These are phyloP conservation scores for Tetrahymena malaccensis DNA, from an alignment of 73 alveolate genomes.

Conservation along the genomic window DNA sequence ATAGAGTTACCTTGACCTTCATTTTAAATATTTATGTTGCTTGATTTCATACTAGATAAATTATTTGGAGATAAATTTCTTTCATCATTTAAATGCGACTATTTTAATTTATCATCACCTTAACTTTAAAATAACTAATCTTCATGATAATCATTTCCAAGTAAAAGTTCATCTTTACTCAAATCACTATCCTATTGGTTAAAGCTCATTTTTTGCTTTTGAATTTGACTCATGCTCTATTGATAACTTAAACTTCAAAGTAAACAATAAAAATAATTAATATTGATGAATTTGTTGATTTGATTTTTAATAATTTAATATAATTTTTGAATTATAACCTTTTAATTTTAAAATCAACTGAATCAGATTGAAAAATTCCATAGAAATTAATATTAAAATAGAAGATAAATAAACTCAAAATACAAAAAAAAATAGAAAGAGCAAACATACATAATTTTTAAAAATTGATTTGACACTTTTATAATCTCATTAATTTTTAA, in stretches of 20 bases:
- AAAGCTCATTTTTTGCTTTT: neutral
- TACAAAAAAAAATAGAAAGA: neutral
- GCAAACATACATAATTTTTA: neutral
- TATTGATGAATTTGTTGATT: neutral
- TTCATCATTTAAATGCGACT: neutral
- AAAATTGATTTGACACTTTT: neutral
- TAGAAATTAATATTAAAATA: neutral
- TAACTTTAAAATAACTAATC: neutral
- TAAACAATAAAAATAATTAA: neutral
- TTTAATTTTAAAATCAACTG: neutral
- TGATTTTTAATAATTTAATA: neutral
- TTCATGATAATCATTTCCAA: neutral
- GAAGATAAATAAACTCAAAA: neutral
- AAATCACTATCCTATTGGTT: neutral
- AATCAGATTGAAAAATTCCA: neutral
- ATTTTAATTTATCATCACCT: neutral
- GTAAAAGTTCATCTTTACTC: neutral
- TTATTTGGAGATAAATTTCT: neutral
- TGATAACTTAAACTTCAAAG: neutral
- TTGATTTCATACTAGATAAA: neutral
- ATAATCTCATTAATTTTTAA: too few species aligned
- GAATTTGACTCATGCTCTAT: neutral
- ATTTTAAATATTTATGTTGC: neutral
- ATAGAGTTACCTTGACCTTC: neutral
- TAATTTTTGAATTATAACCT: neutral